Conservation (phyloP, 176 grass and related monocot species). For the Secale cereale region DNA sequence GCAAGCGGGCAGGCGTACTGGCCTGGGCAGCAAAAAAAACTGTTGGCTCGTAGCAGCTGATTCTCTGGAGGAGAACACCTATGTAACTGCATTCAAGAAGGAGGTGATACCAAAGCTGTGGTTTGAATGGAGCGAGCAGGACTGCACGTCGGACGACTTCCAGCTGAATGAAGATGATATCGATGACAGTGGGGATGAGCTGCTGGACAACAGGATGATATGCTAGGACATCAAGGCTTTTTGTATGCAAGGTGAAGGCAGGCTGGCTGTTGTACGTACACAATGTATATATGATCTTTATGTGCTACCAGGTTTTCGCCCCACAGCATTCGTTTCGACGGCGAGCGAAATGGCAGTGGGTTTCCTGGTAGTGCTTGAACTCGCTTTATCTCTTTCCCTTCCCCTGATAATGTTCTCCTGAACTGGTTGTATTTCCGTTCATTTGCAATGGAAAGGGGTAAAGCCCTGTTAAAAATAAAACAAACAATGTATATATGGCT, state of each 20-base stretch:
- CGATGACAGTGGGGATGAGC: slow-evolving; percentile 48
- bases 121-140: slow-evolving; percentile 93
- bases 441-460: too few relatives aligned
- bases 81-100: slow-evolving; percentile 65
- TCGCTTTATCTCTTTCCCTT: too few relatives aligned
- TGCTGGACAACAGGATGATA: slow-evolving; percentile 55
- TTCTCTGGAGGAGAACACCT: slow-evolving; percentile 52
- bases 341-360: too few relatives aligned
- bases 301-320: too few relatives aligned
- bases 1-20: slow-evolving; percentile 30
- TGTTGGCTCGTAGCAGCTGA: slow-evolving; percentile 75
- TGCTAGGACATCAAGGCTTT: slow-evolving; percentile 58
- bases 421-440: too few relatives aligned
- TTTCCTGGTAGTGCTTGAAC: too few relatives aligned
- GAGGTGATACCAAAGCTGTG: slow-evolving; percentile 87
- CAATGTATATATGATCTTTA: slow-evolving; percentile 42
- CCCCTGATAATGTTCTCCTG: too few relatives aligned
- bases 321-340: too few relatives aligned
- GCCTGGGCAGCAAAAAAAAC: slow-evolving; percentile 77
- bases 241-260: slow-evolving; percentile 71
- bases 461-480: too few relatives aligned
- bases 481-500: slow-evolving; percentile 39
- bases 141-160: slow-evolving; percentile 49
- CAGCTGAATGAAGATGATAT: slow-evolving; percentile 54
- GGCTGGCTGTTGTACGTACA: not conserved